Evolutionary conservation across 1,284 basidiomycete genomes (phyloP).

Genomic region (Amylostereum chailletii): DNA sequence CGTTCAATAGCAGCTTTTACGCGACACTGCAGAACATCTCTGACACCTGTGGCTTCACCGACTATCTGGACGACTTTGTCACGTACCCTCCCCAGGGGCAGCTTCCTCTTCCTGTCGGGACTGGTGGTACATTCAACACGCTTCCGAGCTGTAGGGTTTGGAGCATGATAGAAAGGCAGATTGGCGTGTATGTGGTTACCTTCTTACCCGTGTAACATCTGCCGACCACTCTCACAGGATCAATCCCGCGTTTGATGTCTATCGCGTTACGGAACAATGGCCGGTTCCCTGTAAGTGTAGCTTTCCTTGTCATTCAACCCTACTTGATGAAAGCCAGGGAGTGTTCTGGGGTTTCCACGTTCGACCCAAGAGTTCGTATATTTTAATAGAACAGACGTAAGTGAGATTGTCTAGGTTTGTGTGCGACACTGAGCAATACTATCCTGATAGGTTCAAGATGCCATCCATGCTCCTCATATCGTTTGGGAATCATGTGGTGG

Average conservation of each 20-base stretch:
- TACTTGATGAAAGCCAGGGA: slow-evolving; percentile 29
- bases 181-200: slow-evolving; percentile 27
- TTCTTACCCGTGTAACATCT: too few relatives aligned
- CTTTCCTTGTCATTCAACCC: slow-evolving; percentile 8
- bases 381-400: slow-evolving; percentile 23
- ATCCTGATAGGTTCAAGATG: slow-evolving; percentile 39
- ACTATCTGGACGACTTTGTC: slow-evolving; percentile 29
- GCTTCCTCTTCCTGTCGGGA: slow-evolving; percentile 36
- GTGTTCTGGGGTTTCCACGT: slow-evolving; percentile 47
- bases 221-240: slow-evolving; percentile 21
- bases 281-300: slow-evolving; percentile 22
- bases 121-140: slow-evolving; percentile 22
- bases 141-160: slow-evolving; percentile 35
- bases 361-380: slow-evolving; percentile 41
- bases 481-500: slow-evolving; percentile 38
- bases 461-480: slow-evolving; percentile 52
- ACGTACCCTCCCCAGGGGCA: slow-evolving; percentile 34
- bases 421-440: background rate
- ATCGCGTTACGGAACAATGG: slow-evolving; percentile 28
- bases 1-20: slow-evolving; percentile 26
- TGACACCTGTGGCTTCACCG: slow-evolving; percentile 30
- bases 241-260: slow-evolving; percentile 47
- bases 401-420: background rate
- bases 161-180: slow-evolving; percentile 22
- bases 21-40: slow-evolving; percentile 25